phyloP scores from a whole-genome alignment of 148 eudicot species.

The Heliosperma pusillum region DNA sequence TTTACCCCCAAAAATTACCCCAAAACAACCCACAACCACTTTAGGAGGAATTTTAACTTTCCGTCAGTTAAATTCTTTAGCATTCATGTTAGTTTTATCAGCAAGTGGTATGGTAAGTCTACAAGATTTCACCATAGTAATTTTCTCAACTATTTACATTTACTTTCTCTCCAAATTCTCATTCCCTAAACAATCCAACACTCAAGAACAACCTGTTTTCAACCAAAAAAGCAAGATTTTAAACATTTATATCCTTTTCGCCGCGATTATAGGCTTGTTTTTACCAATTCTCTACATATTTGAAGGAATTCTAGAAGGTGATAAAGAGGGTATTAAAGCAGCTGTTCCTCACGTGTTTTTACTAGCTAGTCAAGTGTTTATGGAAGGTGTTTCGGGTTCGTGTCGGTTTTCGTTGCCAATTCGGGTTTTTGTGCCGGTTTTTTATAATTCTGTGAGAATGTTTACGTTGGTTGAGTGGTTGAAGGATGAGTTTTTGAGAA shows the following conservation, averaged over 20 bases:
- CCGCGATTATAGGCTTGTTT: slow-evolving; percentile 52
- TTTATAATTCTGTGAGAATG: slow-evolving; percentile 60
- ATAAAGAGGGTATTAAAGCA: slow-evolving; percentile 56
- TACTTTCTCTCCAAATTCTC: slow-evolving; percentile 45
- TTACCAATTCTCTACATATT: slow-evolving; percentile 64
- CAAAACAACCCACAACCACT: background rate
- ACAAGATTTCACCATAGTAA: slow-evolving; percentile 38
- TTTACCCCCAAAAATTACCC: slow-evolving; percentile 5
- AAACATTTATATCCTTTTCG: slow-evolving; percentile 34
- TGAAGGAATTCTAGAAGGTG: slow-evolving; percentile 54
- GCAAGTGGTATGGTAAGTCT: slow-evolving; percentile 47
- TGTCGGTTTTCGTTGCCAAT: slow-evolving; percentile 63
- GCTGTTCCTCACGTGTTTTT: slow-evolving; percentile 77
- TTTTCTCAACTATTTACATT: slow-evolving; percentile 52
- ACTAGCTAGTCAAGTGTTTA: slow-evolving; percentile 61
- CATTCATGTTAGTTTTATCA: slow-evolving; percentile 42
- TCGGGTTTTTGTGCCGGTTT: slow-evolving; percentile 70
- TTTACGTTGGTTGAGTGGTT: slow-evolving; percentile 51
- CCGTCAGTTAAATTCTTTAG: slow-evolving; percentile 51
- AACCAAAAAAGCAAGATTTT: slow-evolving; percentile 31
- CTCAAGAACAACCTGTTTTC: slow-evolving; percentile 33
- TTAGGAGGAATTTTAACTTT: slow-evolving; percentile 24
- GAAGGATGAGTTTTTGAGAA: slow-evolving; percentile 37
- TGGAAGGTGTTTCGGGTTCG: slow-evolving; percentile 58
- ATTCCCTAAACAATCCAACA: slow-evolving; percentile 35